Percentiles rank a stretch among this genome's conserved stretches.
Evolutionary conservation across 75 land plant genomes (phyloP).

Genomic region (Pinus tabuliformis): DNA sequence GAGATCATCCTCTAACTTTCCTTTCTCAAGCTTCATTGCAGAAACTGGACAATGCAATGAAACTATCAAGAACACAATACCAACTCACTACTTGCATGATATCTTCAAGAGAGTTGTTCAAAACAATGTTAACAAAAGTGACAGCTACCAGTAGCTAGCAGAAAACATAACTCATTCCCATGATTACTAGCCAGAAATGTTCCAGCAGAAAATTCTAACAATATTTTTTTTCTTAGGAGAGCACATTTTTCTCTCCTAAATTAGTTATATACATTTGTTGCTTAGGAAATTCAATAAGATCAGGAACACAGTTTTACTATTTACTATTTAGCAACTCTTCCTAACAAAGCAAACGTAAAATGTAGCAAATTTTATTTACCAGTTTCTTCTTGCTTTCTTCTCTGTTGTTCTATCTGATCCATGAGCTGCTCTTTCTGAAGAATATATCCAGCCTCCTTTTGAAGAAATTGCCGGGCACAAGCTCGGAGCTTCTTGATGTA

Average conservation of each 20-base stretch:
- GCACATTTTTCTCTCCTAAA: too few relatives aligned
- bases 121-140: background rate
- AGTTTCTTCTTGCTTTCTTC: conserved; percentile 9
- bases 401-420: conserved; percentile 31
- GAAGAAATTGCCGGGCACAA: conserved; percentile 34
- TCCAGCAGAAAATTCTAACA: background rate
- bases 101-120: background rate
- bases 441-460: conserved; percentile 23
- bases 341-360: background rate
- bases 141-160: background rate
- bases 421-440: conserved; percentile 24
- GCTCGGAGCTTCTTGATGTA: conserved; percentile 55
- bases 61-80: background rate
- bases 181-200: background rate
- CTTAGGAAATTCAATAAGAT: background rate
- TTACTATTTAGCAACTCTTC: background rate
- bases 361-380: conserved; percentile 6
- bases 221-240: background rate
- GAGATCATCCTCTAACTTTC: conserved; percentile 17
- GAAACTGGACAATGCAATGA: conserved; percentile 1
- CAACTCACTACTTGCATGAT: background rate
- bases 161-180: background rate
- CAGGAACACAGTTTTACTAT: background rate
- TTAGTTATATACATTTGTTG: background rate
- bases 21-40: conserved; percentile 6